Conservation (phyloP, 2,329 filamentous ascomycete genomes). For the Alternaria incomplexa region DNA sequence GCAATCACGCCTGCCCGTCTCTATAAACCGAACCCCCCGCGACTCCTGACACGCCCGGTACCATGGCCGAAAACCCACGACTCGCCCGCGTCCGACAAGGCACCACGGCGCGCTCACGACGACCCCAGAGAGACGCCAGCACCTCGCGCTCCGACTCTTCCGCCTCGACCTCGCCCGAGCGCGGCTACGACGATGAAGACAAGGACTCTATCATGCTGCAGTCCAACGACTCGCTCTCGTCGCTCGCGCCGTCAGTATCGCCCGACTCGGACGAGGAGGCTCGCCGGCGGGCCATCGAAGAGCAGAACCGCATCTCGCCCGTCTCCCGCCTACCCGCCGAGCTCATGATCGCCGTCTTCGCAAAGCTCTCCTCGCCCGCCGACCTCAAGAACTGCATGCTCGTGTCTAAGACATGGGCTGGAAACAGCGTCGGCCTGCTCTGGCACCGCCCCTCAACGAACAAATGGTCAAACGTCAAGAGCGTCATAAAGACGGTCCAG, state of each 20-base stretch:
- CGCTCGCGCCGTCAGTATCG: constrained; percentile 79
- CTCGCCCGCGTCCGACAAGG: constrained; percentile 7
- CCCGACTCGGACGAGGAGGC: constrained; percentile 77
- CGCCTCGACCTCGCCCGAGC: constrained; percentile 75
- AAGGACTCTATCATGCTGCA: constrained; percentile 89
- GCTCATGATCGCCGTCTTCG: constrained; percentile 90
- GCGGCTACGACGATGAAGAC: constrained; percentile 86
- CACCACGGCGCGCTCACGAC: constrained; percentile 43
- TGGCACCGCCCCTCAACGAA: constrained; percentile 95
- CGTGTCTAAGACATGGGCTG: constrained; percentile 92
- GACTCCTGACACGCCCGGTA: not conserved
- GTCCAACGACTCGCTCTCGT: constrained; percentile 89
- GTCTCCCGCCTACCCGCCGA: constrained; percentile 89
- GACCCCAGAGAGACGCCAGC: constrained; percentile 40
- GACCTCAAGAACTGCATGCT: constrained; percentile 90
- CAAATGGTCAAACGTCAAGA: constrained; percentile 80
- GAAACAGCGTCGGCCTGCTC: constrained; percentile 88
- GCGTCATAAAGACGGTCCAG: constrained; percentile 79
- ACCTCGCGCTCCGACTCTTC: constrained; percentile 58
- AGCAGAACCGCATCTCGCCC: constrained; percentile 74
- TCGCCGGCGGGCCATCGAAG: constrained; percentile 61
- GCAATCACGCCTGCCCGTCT: not conserved
- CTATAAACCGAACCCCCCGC: not conserved
- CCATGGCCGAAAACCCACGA: constrained; percentile 15
- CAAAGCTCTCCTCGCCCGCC: constrained; percentile 74